Evolutionary conservation across 106 monocot species (phyloP).

Genomic region (Dactylorhiza incarnata): DNA sequence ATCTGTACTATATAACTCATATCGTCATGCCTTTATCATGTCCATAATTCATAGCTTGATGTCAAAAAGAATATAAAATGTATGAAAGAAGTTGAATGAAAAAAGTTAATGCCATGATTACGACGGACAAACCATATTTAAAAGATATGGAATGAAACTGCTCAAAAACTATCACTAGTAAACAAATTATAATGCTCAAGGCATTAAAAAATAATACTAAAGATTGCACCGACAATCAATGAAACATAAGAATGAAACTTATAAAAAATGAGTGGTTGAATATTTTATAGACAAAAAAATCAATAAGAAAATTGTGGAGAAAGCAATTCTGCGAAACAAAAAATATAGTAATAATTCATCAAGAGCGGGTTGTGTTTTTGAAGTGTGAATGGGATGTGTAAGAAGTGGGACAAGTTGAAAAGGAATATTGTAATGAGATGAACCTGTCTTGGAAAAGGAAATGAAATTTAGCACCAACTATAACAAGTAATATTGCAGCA

Average conservation of each 20-base stretch:
- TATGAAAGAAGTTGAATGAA: background rate
- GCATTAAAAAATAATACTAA: background rate
- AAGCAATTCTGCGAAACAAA: background rate
- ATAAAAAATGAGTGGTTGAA: background rate
- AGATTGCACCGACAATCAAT: background rate
- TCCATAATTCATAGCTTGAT: too few species aligned
- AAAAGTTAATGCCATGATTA: background rate
- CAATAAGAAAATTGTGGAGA: background rate
- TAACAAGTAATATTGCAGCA: background rate
- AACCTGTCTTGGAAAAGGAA: background rate
- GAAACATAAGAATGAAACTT: background rate
- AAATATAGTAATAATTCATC: background rate
- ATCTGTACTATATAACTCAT: too few species aligned
- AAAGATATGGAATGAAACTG: background rate
- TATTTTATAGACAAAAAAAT: background rate
- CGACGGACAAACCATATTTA: background rate
- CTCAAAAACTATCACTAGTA: background rate
- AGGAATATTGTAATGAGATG: background rate
- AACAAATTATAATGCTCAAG: background rate
- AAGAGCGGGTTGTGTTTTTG: background rate
- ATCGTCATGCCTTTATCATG: too few species aligned
- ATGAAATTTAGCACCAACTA: background rate
- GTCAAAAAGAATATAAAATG: too few species aligned
- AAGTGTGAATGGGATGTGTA: background rate
- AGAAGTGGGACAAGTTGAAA: background rate